These are phyloP conservation scores for Coemansia sp. DNA, from an alignment of 192 early-diverging fungal genomes.

Conservation along the genomic window DNA sequence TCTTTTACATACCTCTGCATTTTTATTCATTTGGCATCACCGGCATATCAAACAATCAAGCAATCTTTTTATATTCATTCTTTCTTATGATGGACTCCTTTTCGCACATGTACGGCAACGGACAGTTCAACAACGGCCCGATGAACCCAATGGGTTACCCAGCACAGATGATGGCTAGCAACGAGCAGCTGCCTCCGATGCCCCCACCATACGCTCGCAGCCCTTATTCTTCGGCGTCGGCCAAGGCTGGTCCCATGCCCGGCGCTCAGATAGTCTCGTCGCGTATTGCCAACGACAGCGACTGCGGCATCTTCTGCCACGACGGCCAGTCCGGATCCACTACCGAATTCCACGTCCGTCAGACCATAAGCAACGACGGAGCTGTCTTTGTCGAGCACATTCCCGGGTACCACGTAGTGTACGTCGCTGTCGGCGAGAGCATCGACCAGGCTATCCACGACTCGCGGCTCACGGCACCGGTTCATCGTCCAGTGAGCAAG, in stretches of 20 bases:
- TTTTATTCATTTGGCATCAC: constrained; percentile 11
- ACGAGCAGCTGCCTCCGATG: constrained; percentile 22
- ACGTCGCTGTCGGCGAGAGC: constrained; percentile 13
- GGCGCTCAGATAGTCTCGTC: constrained; percentile 13
- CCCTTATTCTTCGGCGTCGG: background rate
- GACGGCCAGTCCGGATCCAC: constrained; percentile 11
- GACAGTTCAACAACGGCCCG: constrained; percentile 21
- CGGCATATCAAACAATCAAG: constrained; percentile 3
- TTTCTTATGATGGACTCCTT: constrained; percentile 27
- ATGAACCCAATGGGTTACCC: constrained; percentile 15
- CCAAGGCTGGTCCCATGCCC: constrained; percentile 13
- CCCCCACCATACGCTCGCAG: constrained; percentile 22
- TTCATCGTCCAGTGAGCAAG: constrained; percentile 5
- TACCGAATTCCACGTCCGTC: constrained; percentile 23
- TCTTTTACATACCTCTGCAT: constrained; percentile 15
- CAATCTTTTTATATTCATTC: background rate
- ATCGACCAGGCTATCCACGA: constrained; percentile 18
- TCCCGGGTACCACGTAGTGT: constrained; percentile 29
- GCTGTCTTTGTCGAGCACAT: constrained; percentile 36
- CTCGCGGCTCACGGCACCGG: background rate
- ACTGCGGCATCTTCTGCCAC: constrained; percentile 31
- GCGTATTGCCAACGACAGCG: constrained; percentile 26
- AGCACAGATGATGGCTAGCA: constrained; percentile 13
- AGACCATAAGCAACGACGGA: constrained; percentile 24
- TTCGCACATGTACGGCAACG: constrained; percentile 31